Percentiles rank a stretch among this genome's conserved stretches.
Evolutionary conservation across 225 moss, liverwort and hornwort genomes (phyloP).

Genomic region (Straminergon stramineum): DNA sequence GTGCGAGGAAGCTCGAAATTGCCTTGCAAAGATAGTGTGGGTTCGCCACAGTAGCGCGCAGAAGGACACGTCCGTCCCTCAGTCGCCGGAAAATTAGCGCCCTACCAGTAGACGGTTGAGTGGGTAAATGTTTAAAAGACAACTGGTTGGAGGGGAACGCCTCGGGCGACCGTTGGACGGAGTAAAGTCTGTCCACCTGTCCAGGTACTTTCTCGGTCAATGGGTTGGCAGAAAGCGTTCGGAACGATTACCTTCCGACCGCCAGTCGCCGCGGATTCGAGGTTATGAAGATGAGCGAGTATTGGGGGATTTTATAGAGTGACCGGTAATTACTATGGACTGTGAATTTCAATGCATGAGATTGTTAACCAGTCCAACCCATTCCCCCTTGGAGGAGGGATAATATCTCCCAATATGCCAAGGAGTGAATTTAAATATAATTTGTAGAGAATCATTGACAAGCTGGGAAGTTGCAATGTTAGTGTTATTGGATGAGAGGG

Average conservation of each 20-base stretch:
- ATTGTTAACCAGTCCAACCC: background rate
- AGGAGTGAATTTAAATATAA: background rate
- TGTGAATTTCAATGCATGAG: no score
- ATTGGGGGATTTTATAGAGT: background rate
- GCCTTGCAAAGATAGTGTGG: background rate
- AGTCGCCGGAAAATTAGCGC: background rate
- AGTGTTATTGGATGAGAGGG: background rate
- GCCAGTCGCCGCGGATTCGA: background rate
- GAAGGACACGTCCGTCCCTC: background rate
- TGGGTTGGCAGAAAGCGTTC: background rate
- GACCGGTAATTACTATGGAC: background rate
- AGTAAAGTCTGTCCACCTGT: background rate
- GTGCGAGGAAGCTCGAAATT: background rate
- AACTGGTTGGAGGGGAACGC: no score
- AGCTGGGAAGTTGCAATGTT: fast-evolving
- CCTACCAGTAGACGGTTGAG: background rate
- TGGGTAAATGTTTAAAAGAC: no score
- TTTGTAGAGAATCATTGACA: background rate
- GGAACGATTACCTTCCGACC: slow-evolving; percentile 20
- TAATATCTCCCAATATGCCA: fast-evolving
- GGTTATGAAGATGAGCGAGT: background rate
- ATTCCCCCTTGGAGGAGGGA: background rate
- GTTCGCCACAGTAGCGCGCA: background rate
- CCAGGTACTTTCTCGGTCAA: background rate
- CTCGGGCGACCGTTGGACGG: background rate